Evolutionary conservation across 768 basidiomycete genomes (phyloP).

Genomic region (Boletus subcaerulescens): DNA sequence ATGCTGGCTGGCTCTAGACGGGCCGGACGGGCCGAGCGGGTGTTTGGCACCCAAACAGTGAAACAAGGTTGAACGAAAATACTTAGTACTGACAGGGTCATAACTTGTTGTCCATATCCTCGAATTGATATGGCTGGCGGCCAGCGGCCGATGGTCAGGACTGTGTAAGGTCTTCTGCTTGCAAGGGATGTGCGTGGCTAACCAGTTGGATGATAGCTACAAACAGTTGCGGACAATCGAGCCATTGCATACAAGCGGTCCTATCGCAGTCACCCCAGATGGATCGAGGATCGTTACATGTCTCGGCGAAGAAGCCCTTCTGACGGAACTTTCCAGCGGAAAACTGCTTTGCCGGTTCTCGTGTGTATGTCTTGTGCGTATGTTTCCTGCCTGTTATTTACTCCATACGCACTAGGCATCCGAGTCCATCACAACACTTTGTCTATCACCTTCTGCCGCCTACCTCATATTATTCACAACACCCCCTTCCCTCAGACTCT

Average conservation of each 20-base stretch:
- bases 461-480: slow-evolving; percentile 80
- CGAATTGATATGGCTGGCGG: slow-evolving; percentile 15
- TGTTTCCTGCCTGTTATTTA: slow-evolving; percentile 1
- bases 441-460: slow-evolving; percentile 71
- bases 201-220: slow-evolving; percentile 47
- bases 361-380: slow-evolving; percentile 55
- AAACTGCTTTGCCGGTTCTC: slow-evolving; percentile 74
- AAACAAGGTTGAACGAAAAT: neutral
- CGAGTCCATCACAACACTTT: slow-evolving; percentile 78
- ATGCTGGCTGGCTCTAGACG: neutral
- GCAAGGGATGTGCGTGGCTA: neutral
- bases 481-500: slow-evolving; percentile 78
- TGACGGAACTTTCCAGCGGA: slow-evolving; percentile 79
- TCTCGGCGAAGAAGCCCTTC: slow-evolving; percentile 78
- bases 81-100: neutral
- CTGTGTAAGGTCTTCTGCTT: slow-evolving; percentile 8
- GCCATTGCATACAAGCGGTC: slow-evolving; percentile 87
- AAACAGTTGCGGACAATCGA: slow-evolving; percentile 69
- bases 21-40: neutral
- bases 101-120: too few species aligned
- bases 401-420: slow-evolving; percentile 61
- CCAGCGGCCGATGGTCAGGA: slow-evolving; percentile 50
- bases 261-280: slow-evolving; percentile 75
- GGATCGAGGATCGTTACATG: slow-evolving; percentile 81
- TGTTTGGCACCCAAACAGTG: slow-evolving; percentile 6